Conservation (phyloP, 345 rosid genomes). For the Dimocarpus longan region DNA sequence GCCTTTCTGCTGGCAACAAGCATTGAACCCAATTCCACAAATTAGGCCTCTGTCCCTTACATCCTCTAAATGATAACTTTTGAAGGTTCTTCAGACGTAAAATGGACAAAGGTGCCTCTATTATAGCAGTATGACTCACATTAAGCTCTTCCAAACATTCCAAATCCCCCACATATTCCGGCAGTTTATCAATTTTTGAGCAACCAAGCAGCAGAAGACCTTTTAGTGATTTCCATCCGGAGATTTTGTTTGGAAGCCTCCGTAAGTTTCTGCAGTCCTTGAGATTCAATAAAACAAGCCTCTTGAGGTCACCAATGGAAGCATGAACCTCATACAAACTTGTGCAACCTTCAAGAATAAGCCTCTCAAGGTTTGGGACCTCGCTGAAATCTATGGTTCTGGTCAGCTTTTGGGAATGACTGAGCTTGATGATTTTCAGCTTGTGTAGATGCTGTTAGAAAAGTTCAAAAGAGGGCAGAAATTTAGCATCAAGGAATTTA, state of each 20-base stretch:
- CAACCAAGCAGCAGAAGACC: constrained; percentile 9
- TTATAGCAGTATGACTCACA: constrained; percentile 15
- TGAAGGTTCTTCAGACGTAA: constrained; percentile 8
- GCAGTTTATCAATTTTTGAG: constrained; percentile 12
- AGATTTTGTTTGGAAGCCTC: constrained; percentile 22
- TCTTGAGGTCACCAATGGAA: constrained; percentile 21
- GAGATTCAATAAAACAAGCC: constrained; percentile 24
- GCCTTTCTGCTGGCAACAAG: not conserved
- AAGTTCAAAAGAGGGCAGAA: not conserved
- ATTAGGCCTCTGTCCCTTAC: not conserved
- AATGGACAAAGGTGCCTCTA: constrained; percentile 4
- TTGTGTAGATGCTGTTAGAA: not conserved
- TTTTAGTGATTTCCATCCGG: constrained; percentile 19
- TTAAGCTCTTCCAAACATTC: constrained; percentile 14
- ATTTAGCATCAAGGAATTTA: not conserved
- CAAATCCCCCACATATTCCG: constrained; percentile 9
- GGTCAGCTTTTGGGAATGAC: constrained; percentile 5
- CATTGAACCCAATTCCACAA: constrained; percentile 5
- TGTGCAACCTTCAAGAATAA: constrained; percentile 20
- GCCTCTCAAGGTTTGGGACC: constrained; percentile 17
- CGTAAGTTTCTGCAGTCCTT: constrained; percentile 29
- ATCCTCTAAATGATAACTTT: constrained; percentile 10
- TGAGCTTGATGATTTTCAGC: constrained; percentile 4
- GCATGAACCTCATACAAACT: constrained; percentile 23
- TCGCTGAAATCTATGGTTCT: constrained; percentile 17